Base-by-base conservation (phyloP, 192 early-diverging fungal species). In the Podila clonocystis region DNA sequence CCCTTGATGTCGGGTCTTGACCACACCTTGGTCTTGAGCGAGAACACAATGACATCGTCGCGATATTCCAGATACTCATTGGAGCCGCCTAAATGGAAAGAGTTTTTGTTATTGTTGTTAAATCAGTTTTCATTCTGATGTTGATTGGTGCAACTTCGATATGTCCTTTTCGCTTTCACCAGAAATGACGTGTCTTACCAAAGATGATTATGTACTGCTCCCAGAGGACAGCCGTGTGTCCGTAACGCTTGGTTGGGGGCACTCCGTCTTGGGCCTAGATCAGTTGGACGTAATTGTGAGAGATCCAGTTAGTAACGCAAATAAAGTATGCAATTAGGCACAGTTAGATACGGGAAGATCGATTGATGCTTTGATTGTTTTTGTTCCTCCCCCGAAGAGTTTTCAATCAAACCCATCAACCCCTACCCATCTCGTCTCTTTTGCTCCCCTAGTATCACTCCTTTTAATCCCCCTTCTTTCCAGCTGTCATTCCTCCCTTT, bases 31-130 rank as follows among this genome's bases (percentile, higher is more conserved):
- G 75, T 89, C 30, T 83, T 65, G 19, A 91, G 49, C 50, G 91
- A 83, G 50, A 91, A 87, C 4, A 91, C 73, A 67, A 89, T 78
- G 12, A 92, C 72, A 72, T 91, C 90, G 74, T 87, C 88, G 58
- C 89, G 86, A 48, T 88, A 88, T 28, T 83, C 79, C 45, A 75
- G 68, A 9, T 63, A 84, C 57, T 88, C 87, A 50, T 88, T 88
- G 49, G 85, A 82, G 24, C 87, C 87, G 57, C 87, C 87, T 88
- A 57, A 33, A 15, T 45, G 70, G 58, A 70, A 38, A 58, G 22
- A 70, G 62, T 41, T 67, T 66, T n/a, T 20, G 26, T 57, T 85
- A 6, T 61, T 17, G n/a, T 50, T 48, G 73, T 78, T 9, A 38
- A n/a, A 33, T 49, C 58, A 62, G 58, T 69, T n/a, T 57, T 65